A percentile compares a stretch with the other conserved stretches of the same genome.
phyloP scores from a whole-genome alignment of 2,329 filamentous ascomycete genomes.

The Pseudocercospora pini-densiflorae region DNA sequence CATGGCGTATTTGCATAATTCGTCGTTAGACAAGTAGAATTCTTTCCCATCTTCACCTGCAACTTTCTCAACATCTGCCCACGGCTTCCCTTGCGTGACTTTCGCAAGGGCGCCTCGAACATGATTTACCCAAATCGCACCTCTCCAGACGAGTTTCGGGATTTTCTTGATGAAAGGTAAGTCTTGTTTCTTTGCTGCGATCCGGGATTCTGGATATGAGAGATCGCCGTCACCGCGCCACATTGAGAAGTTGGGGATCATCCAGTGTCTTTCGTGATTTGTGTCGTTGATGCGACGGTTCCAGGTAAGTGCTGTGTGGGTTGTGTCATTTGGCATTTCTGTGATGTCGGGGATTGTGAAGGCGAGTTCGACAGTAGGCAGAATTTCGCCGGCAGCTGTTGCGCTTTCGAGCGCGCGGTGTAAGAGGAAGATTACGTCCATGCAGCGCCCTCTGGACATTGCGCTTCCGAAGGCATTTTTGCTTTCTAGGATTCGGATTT shows the following conservation, averaged over 20 bases:
- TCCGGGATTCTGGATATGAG: conserved; percentile 11
- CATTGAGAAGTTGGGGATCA: conserved; percentile 58
- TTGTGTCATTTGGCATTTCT: conserved; percentile 19
- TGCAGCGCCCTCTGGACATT: background rate
- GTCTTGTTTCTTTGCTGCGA: conserved; percentile 15
- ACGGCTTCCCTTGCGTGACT: background rate
- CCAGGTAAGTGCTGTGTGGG: conserved; percentile 30
- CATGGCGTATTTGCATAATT: conserved; percentile 31
- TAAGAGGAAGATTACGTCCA: conserved; percentile 37
- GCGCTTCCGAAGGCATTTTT: conserved; percentile 41
- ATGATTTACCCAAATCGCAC: conserved; percentile 27
- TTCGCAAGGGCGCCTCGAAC: conserved; percentile 9
- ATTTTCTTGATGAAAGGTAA: conserved; percentile 11
- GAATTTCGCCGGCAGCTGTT: conserved; percentile 38
- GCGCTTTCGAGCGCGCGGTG: conserved; percentile 49
- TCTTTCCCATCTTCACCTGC: background rate
- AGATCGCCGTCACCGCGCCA: background rate
- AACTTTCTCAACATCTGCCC: conserved; percentile 12
- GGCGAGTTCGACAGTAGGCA: conserved; percentile 55
- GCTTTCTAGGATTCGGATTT: conserved; percentile 31
- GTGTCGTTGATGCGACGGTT: conserved; percentile 28
- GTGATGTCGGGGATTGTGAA: conserved; percentile 52
- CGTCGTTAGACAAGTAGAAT: conserved; percentile 6
- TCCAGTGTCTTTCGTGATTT: conserved; percentile 48
- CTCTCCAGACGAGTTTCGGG: conserved; percentile 18